These are phyloP conservation scores for Pseudocercospora pini-densiflorae DNA, from an alignment of 2,329 filamentous ascomycete species.

Conservation along the genomic window DNA sequence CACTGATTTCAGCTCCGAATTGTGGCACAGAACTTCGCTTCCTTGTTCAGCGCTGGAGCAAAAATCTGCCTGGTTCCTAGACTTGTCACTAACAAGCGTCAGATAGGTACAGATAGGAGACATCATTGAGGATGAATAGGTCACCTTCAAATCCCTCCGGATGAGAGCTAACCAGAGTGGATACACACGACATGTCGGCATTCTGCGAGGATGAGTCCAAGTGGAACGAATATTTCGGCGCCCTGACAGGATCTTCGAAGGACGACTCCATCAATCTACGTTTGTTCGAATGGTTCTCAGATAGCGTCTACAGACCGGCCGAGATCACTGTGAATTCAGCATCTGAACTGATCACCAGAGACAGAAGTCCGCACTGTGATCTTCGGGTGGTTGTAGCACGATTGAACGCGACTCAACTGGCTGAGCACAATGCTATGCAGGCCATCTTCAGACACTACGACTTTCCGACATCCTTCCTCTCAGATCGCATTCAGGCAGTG, in stretches of 20 bases:
- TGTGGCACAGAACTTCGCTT: too few species aligned
- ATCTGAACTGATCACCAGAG: constrained; percentile 3
- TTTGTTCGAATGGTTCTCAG: constrained; percentile 9
- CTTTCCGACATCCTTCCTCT: constrained; percentile 4
- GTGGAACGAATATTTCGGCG: constrained; percentile 15
- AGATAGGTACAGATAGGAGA: too few species aligned
- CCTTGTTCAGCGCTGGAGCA: too few species aligned
- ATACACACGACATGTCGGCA: constrained; percentile 9
- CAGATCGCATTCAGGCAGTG: constrained; percentile 8
- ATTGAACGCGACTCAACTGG: not conserved
- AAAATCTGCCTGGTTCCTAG: not conserved
- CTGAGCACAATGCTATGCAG: constrained; percentile 10
- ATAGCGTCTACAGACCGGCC: not conserved
- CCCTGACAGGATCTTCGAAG: not conserved
- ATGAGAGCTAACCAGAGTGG: not conserved
- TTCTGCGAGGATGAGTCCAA: constrained; percentile 16
- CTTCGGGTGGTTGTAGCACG: constrained; percentile 5
- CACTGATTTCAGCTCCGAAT: too few species aligned
- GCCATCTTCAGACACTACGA: constrained; percentile 9
- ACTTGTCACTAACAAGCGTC: too few species aligned
- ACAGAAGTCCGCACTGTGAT: not conserved
- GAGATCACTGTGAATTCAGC: constrained; percentile 1
- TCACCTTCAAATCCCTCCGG: not conserved
- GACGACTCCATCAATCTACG: constrained; percentile 2
- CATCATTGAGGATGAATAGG: too few species aligned